Percentiles rank a stretch among this genome's conserved stretches.
phyloP scores from a whole-genome alignment of 208 protist genomes.

The Trypanosoma mega region DNA sequence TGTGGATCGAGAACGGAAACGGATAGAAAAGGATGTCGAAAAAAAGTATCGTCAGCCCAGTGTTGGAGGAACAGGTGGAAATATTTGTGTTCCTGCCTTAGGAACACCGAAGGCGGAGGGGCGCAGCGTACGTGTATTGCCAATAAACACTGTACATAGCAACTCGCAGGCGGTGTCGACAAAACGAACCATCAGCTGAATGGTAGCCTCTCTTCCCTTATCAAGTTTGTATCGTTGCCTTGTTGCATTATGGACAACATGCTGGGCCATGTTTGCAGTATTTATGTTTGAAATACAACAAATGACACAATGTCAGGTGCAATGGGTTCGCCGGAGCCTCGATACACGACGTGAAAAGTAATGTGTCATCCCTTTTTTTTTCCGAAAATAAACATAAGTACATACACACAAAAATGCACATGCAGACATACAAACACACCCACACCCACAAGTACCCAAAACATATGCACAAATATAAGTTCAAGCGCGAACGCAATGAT shows the following conservation, averaged over 20 bases:
- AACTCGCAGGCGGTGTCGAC: no score
- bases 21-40: constrained; percentile 27
- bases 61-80: background rate
- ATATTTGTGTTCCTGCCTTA: background rate
- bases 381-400: no score
- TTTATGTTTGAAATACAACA: constrained; percentile 1
- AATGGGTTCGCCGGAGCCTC: background rate
- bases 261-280: background rate
- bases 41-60: constrained; percentile 2
- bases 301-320: background rate
- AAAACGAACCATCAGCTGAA: no score
- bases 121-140: constrained; percentile 10
- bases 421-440: no score
- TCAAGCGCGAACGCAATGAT: no score
- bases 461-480: no score
- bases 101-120: background rate
- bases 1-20: constrained; percentile 23
- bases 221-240: constrained; percentile 4
- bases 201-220: constrained; percentile 19
- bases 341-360: background rate
- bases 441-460: no score
- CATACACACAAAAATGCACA: no score
- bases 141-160: constrained; percentile 13
- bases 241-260: background rate
- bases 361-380: no score